Evolutionary conservation across 192 early-diverging fungal genomes (phyloP), one percentile per base, ranked within the genome.

Genomic region (Thamnidium elegans): DNA sequence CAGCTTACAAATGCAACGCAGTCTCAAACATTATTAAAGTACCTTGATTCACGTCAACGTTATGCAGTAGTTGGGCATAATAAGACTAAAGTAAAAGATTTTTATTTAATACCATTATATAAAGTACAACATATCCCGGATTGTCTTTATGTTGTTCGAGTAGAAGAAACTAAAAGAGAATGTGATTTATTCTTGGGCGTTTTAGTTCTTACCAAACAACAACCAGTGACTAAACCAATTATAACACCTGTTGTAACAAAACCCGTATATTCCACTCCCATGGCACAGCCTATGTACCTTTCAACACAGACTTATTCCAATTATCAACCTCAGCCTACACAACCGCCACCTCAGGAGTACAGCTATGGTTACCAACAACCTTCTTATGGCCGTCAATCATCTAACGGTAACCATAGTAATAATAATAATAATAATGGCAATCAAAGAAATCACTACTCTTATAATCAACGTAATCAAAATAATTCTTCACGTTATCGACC

Each of bases 41-140:
- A 91, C 65, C 88, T 92, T 55, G 62, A 77, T n/a, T 70, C 71
- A 11, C 76, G 81, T 51, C 51, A 73, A 13, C 76, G 89, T n/a
- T 84, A 79, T 68, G 90, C 87, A 4, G 89, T 90, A 0, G 79
- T 92, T 9, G 86, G 80, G n/a, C 78, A 86, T 43, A 77, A 78
- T 52, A 84, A 81, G 30, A 76, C 83, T 13, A 77, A 67, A 43
- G 82, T 91, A 19, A 91, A 89, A 67, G 90, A 92, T 52, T 84
- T 92, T 83, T 92, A 92, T 65, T 26, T 92, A 34, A 70, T 91
- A 6, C 89, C 90, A 34, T 59, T 92, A 7, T 65, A 62, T 30
- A 66, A 70, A 14, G 74, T 74, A 7, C 83, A 84, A 6, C 55
- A 74, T 31, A 59, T 90, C 11, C 89, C 89, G 7, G 56, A 65